Evolutionary conservation across 148 eudicot genomes (phyloP).

Genomic region (Beta vulgaris): DNA sequence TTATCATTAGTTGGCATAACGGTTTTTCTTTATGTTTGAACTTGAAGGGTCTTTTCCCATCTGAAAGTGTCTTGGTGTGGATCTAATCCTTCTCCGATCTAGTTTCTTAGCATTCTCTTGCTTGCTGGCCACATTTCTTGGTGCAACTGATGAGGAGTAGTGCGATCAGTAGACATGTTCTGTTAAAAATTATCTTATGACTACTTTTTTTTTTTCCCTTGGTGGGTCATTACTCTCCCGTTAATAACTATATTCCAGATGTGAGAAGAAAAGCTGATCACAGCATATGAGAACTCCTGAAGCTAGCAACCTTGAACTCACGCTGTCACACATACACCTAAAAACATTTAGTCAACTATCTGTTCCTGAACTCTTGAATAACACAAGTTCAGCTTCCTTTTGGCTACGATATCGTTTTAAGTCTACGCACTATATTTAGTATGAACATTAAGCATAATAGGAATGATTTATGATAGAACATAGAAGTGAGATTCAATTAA

Average conservation of each 20-base stretch:
- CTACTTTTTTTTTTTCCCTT: neutral
- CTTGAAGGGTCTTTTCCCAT: neutral
- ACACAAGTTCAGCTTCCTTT: neutral
- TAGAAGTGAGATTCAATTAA: neutral
- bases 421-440: neutral
- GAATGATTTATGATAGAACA: neutral
- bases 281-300: neutral
- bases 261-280: neutral
- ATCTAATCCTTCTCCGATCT: neutral
- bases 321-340: neutral
- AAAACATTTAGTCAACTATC: neutral
- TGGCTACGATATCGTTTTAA: neutral
- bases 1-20: neutral
- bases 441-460: too few species aligned
- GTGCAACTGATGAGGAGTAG: neutral
- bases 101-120: neutral
- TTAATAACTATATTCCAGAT: neutral
- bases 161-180: neutral
- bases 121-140: neutral
- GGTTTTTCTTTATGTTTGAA: neutral
- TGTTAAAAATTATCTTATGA: neutral
- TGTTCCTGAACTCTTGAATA: neutral
- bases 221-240: too few species aligned
- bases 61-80: neutral
- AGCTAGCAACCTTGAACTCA: neutral